Evolutionary conservation across 1,139 yeast species (phyloP), one percentile per base, ranked within the genome.

Genomic region (Diutina neorugosa): DNA sequence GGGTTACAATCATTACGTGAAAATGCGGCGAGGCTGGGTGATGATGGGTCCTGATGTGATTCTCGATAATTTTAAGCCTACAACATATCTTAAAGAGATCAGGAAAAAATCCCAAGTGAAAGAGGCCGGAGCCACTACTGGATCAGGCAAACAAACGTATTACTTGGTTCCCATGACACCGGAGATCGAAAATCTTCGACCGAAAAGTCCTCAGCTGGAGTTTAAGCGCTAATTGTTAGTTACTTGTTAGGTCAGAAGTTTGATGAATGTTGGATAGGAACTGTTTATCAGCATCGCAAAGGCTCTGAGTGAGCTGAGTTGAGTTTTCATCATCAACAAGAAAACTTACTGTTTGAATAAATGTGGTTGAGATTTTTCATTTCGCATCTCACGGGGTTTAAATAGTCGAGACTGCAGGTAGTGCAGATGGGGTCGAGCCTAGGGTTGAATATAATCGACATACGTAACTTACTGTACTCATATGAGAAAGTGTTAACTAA

Each of bases 21-120:
- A 79, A 55, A 69, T 82, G 57, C 80, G 97, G 60, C 84, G 82
- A 2, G 97, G 98, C 1, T 91, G 98, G 98, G 95, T 89, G 3
- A 78, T 89, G 16, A 74, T 87, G 77, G 80, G 93, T 58, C 97
- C 97, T 0, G 96, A 90, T 66, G 80, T 86, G 3, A 65, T 86
- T 58, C 63, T 87, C 42, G 79, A 88, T 63, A 88, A 88, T 63
- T 88, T 91, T 56, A 63, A 65, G 53, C 73, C 76, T 0, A 55
- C 51, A 5, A 60, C 58, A 25, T 74, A 72, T 60, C 67, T 66
- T 52, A 60, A 65, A 44, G 74, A 73, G 52, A 60, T 74, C 53
- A 61, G 63, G 53, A 54, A 63, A 6, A 71, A 67, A 57, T 72
- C 77, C 5, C 51, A 61, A 56, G 62, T 72, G 21, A 65, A 64